Percentiles rank a stretch among this genome's conserved stretches.
Conservation (phyloP, 108 stramenopile species). For the Conticribra weissflogii region DNA sequence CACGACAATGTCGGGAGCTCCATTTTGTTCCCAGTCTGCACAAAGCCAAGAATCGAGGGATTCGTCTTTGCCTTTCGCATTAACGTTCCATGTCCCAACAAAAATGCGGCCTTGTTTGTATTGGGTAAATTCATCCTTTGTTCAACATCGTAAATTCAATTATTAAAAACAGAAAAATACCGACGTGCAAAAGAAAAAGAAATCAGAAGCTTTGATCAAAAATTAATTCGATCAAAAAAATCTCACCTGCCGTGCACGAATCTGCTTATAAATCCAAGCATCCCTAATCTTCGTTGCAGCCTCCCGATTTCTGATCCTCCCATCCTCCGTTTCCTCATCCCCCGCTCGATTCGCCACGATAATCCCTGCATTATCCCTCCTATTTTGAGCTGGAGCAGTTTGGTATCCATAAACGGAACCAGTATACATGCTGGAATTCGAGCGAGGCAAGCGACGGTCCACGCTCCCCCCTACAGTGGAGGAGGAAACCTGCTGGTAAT, state of each 20-base stretch:
- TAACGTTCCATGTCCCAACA: slow-evolving; percentile 98
- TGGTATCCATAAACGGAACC: background rate
- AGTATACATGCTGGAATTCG: background rate
- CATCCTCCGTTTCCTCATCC: slow-evolving; percentile 90
- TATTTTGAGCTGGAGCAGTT: background rate
- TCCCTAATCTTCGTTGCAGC: slow-evolving; percentile 85
- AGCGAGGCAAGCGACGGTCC: background rate
- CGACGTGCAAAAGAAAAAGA: background rate
- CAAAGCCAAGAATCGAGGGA: slow-evolving; percentile 86
- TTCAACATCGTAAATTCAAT: background rate
- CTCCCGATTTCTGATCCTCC: slow-evolving; percentile 80
- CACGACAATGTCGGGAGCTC: slow-evolving; percentile 85
- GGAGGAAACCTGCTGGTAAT: background rate
- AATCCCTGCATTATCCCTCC: slow-evolving; percentile 19
- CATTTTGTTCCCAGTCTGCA: slow-evolving; percentile 70
- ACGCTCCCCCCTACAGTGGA: background rate
- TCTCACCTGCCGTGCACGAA: slow-evolving; percentile 59
- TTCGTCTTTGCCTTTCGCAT: slow-evolving; percentile 95
- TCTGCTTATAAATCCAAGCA: slow-evolving; percentile 93
- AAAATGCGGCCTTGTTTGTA: slow-evolving; percentile 86
- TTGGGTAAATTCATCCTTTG: slow-evolving; percentile 80
- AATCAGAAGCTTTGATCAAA: too few species aligned
- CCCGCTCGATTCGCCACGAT: slow-evolving; percentile 53
- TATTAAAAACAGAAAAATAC: background rate
- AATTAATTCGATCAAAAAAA: background rate